phyloP scores from a whole-genome alignment of 2,329 filamentous ascomycete genomes.

The Colletotrichum nymphaeae region DNA sequence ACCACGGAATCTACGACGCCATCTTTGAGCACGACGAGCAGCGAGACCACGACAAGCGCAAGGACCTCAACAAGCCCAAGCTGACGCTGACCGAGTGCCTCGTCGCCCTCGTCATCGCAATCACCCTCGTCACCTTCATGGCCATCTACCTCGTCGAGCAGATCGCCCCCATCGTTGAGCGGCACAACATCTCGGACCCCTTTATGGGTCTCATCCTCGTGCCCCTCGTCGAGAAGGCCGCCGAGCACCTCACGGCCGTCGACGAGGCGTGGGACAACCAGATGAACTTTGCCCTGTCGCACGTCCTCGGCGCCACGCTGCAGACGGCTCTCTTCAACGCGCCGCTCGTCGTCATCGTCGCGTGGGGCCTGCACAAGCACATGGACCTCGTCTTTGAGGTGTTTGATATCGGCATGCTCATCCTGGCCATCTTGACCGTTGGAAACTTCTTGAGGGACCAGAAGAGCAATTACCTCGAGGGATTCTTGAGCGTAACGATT shows the following conservation, averaged over 20 bases:
- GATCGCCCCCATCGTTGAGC: conserved; percentile 69
- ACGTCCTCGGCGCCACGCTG: conserved; percentile 87
- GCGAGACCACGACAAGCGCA: conserved; percentile 71
- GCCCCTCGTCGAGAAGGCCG: conserved; percentile 86
- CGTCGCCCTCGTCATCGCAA: conserved; percentile 71
- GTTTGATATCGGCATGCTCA: conserved; percentile 85
- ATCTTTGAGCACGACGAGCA: conserved; percentile 79
- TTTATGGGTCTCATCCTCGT: conserved; percentile 80
- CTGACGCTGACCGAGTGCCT: conserved; percentile 81
- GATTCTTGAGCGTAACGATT: conserved; percentile 79
- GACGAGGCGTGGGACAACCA: conserved; percentile 87
- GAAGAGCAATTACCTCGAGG: conserved; percentile 92
- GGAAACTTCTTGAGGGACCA: conserved; percentile 89
- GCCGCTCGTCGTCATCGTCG: conserved; percentile 84
- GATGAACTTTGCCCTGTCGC: conserved; percentile 87
- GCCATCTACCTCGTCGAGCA: conserved; percentile 79
- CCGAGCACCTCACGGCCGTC: conserved; percentile 85
- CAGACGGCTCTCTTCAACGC: conserved; percentile 92
- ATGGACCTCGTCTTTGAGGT: conserved; percentile 89
- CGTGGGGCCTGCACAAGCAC: conserved; percentile 77
- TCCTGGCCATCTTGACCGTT: conserved; percentile 87
- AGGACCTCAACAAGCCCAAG: conserved; percentile 71
- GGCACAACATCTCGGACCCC: conserved; percentile 59
- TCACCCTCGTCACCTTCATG: conserved; percentile 78
- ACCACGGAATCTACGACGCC: conserved; percentile 81